Evolutionary conservation across 2,329 filamentous ascomycete species (phyloP).

Genomic region (Colletotrichum sp.): DNA sequence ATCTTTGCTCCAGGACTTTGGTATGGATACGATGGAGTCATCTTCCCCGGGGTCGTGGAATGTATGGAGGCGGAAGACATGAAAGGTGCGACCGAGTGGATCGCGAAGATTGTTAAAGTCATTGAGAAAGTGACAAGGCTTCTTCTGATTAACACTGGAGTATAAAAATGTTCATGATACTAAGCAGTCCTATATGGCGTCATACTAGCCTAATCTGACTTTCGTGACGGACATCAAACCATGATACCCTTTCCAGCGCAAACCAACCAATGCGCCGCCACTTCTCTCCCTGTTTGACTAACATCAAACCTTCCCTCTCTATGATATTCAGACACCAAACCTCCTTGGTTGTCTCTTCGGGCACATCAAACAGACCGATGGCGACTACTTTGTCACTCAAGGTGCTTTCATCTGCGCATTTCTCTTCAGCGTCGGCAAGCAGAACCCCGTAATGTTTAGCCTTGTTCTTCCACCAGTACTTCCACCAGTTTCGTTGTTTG

Average conservation of each 20-base stretch:
- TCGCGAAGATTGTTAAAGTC: neutral
- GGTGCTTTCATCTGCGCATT: too few species aligned
- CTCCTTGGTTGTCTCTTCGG: neutral
- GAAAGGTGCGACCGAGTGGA: neutral
- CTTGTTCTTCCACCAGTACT: neutral
- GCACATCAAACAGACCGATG: neutral
- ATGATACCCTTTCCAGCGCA: neutral
- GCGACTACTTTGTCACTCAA: neutral
- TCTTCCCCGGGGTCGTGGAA: neutral
- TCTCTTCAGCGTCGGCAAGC: neutral
- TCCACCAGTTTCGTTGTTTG: neutral
- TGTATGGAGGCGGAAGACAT: neutral
- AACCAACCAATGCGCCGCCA: conserved; percentile 5
- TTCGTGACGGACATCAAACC: neutral
- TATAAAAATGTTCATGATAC: neutral
- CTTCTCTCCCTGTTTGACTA: neutral
- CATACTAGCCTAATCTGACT: neutral
- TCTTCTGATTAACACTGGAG: neutral
- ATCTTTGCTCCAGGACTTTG: neutral
- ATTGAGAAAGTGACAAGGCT: neutral
- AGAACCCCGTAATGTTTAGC: neutral
- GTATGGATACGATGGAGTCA: neutral
- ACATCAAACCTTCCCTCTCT: neutral
- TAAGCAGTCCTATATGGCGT: neutral
- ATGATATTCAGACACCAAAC: neutral